Conservation (phyloP, 495 filamentous ascomycete species). For the Hypoxylon trugodes region DNA sequence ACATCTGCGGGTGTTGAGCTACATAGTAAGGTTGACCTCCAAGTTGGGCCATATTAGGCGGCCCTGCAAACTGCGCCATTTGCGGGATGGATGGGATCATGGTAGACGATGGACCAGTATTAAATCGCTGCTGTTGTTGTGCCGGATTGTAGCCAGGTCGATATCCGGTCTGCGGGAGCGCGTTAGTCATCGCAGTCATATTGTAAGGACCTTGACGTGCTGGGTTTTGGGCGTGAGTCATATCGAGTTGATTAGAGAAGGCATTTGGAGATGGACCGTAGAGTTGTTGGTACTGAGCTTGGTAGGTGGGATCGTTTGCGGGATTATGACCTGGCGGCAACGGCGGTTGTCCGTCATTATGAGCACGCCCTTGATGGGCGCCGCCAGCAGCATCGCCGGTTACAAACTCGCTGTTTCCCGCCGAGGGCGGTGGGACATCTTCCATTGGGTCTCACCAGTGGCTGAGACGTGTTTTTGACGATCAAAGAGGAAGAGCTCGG, state of each 20-base stretch:
- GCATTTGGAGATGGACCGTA: constrained; percentile 45
- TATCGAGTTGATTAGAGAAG: constrained; percentile 51
- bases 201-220: constrained; percentile 48
- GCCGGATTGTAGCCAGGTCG: constrained; percentile 45
- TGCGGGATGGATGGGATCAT: constrained; percentile 57
- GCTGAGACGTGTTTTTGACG: constrained; percentile 19
- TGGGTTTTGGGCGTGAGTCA: constrained; percentile 44
- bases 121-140: constrained; percentile 52
- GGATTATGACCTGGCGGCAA: constrained; percentile 35
- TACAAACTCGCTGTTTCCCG: constrained; percentile 46
- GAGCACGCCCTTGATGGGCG: constrained; percentile 27
- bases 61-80: constrained; percentile 54
- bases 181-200: constrained; percentile 50
- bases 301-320: constrained; percentile 35
- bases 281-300: constrained; percentile 47
- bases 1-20: constrained; percentile 51
- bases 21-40: constrained; percentile 53
- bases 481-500: constrained; percentile 25
- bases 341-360: constrained; percentile 30
- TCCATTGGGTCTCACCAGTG: constrained; percentile 47
- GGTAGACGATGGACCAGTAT: constrained; percentile 48
- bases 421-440: constrained; percentile 48
- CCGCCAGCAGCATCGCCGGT: constrained; percentile 35
- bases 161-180: constrained; percentile 51
- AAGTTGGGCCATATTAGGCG: constrained; percentile 44